Evolutionary conservation across 192 early-diverging fungal species (phyloP), one percentile per base, ranked within the genome.

Genomic region (Gryganskiella cystojenkinii): DNA sequence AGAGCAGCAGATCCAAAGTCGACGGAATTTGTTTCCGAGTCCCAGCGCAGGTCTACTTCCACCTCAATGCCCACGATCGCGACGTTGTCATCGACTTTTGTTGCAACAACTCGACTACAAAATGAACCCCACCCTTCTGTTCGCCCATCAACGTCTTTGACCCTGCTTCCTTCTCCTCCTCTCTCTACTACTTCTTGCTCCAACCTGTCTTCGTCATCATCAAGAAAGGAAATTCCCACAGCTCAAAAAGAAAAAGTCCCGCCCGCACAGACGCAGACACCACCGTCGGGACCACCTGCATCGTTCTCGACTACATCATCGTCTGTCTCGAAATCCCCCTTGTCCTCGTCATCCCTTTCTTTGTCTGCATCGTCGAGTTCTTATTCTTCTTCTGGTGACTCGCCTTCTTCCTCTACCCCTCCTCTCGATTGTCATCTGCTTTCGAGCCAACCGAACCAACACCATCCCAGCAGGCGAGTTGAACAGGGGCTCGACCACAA

Each of bases 291-390:
- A 5, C 7, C 37, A 40, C 30, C 58, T 4, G 22, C 40, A n/a
- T 60, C 43, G 13, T 45, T 40, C 5, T 30, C 13, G 37, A 44
- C 47, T 4, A 5, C 22, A 24, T 50, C 40, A 0, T 45, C 43
- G 1, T 42, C 58, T 3, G 3, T 14, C 4, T 42, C 58, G 19
- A 44, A 37, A 2, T 60, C 25, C 25, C 15, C 15, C 35, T 6
- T 20, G 7, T 25, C 35, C 13, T 64, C 44, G 14, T 40, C 28
- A 0, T 35, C 56, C 33, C 31, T 22, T 3, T 65, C 52, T 5
- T 56, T 17, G 20, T 66, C 64, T 33, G 34, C 35, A 14, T 54
- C 62, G n/a, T 64, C 51, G 22, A 28, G 34, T 9, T 61, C 60
- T 20, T n/a, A n/a, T n/a, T 73, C 31, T n/a, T 57, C 65, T 8